Evolutionary conservation across 2,329 filamentous ascomycete genomes (phyloP).

Genomic region (Trichoderma oligosporum): DNA sequence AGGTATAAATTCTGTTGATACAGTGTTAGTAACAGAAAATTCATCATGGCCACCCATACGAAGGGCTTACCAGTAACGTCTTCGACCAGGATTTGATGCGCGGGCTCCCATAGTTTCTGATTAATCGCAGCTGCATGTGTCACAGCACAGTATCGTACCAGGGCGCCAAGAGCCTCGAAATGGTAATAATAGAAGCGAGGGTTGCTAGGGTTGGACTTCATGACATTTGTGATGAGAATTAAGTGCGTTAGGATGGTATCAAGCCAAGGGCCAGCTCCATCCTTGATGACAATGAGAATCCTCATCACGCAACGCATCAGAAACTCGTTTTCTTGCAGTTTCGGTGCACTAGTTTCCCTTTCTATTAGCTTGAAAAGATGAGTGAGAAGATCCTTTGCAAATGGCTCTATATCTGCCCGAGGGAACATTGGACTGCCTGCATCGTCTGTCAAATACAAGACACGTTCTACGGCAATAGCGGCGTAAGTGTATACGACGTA

Average conservation of each 20-base stretch:
- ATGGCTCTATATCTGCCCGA: conserved; percentile 70
- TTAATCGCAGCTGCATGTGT: conserved; percentile 71
- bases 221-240: conserved; percentile 84
- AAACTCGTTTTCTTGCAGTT: conserved; percentile 98
- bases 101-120: conserved; percentile 74
- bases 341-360: conserved; percentile 76
- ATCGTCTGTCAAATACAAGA: conserved; percentile 77
- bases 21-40: conserved; percentile 22
- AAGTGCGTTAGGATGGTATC: conserved; percentile 80
- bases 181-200: conserved; percentile 98
- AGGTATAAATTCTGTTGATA: conserved; percentile 73
- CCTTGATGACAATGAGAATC: conserved; percentile 89
- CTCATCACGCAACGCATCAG: conserved; percentile 98
- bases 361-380: conserved; percentile 91
- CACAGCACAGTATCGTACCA: conserved; percentile 66
- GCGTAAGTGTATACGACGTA: conserved; percentile 98
- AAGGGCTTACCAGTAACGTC: conserved; percentile 67
- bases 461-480: conserved; percentile 91
- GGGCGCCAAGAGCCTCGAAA: conserved; percentile 88
- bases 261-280: conserved; percentile 68
- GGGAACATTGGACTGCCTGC: conserved; percentile 74
- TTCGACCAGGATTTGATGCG: conserved; percentile 73
- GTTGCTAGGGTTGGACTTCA: conserved; percentile 93
- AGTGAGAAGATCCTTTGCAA: conserved; percentile 79
- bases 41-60: background rate